Conservation (phyloP, 2,329 filamentous ascomycete species). For the Cucurbitaria berberidis region DNA sequence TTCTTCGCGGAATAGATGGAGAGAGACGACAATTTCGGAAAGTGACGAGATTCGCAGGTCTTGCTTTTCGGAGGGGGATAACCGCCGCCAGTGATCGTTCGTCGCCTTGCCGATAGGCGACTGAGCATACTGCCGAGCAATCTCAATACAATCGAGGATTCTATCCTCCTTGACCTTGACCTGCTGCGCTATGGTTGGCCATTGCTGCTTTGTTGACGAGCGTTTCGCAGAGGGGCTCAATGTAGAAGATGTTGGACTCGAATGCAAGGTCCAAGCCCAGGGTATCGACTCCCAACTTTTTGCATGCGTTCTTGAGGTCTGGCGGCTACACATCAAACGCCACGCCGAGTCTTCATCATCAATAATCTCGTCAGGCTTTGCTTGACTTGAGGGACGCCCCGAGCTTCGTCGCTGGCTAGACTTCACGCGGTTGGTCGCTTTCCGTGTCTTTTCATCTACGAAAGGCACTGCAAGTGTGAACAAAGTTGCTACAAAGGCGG, state of each 20-base stretch:
- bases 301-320: slow-evolving; percentile 27
- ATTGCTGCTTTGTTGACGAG: slow-evolving; percentile 15
- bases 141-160: slow-evolving; percentile 35
- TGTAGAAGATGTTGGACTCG: slow-evolving; percentile 27
- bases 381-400: slow-evolving; percentile 30
- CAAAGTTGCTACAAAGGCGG: slow-evolving; percentile 50
- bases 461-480: slow-evolving; percentile 49
- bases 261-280: slow-evolving; percentile 45
- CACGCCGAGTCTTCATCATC: slow-evolving; percentile 40
- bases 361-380: slow-evolving; percentile 28
- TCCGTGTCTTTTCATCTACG: slow-evolving; percentile 38
- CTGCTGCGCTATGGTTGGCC: slow-evolving; percentile 30
- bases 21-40: slow-evolving; percentile 71
- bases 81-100: slow-evolving; percentile 62
- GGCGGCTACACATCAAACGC: slow-evolving; percentile 43
- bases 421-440: slow-evolving; percentile 24
- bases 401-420: slow-evolving; percentile 30
- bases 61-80: slow-evolving; percentile 51
- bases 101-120: slow-evolving; percentile 44
- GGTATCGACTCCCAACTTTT: slow-evolving; percentile 42
- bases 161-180: slow-evolving; percentile 36
- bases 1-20: slow-evolving; percentile 91
- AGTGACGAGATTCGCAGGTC: slow-evolving; percentile 59
- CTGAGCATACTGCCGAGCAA: slow-evolving; percentile 44
- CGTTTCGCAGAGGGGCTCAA: slow-evolving; percentile 34